Percentiles rank a stretch among this genome's conserved stretches.
These are phyloP conservation scores for Candida palmyrensis DNA, from an alignment of 805 yeast species.

Conservation along the genomic window DNA sequence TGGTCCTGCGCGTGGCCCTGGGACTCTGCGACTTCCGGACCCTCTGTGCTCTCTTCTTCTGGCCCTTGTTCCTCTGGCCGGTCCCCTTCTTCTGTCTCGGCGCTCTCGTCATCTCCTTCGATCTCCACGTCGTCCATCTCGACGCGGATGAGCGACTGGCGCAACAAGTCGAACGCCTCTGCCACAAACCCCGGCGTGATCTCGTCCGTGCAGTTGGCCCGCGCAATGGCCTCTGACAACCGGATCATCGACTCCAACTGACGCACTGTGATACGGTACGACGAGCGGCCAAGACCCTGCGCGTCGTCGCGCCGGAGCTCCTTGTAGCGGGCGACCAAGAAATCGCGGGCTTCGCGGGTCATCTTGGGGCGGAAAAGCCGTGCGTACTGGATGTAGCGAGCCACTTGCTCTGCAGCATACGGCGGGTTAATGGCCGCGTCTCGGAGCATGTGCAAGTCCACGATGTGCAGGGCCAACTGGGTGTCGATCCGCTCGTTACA, in stretches of 20 bases:
- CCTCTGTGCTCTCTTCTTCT: slow-evolving; percentile 4
- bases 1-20: neutral
- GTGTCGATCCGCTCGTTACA: slow-evolving; percentile 89
- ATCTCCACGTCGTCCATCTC: slow-evolving; percentile 90
- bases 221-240: slow-evolving; percentile 91
- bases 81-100: slow-evolving; percentile 6
- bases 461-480: slow-evolving; percentile 87
- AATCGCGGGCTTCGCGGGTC: slow-evolving; percentile 75
- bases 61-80: slow-evolving; percentile 2
- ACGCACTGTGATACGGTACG: slow-evolving; percentile 94
- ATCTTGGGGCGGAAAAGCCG: slow-evolving; percentile 87
- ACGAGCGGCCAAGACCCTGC: slow-evolving; percentile 77
- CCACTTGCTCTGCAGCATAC: slow-evolving; percentile 78
- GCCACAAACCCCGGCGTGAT: slow-evolving; percentile 81
- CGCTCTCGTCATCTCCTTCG: slow-evolving; percentile 51
- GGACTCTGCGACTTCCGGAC: neutral
- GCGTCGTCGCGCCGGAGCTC: slow-evolving; percentile 87
- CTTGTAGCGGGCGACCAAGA: slow-evolving; percentile 72
- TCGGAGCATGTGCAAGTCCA: slow-evolving; percentile 82
- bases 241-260: slow-evolving; percentile 93
- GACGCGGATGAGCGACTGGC: slow-evolving; percentile 89
- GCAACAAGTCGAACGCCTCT: slow-evolving; percentile 85
- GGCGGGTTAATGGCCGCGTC: slow-evolving; percentile 92
- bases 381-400: slow-evolving; percentile 87
- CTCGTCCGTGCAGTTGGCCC: slow-evolving; percentile 91